A percentile compares a stretch with the other conserved stretches of the same genome.
phyloP scores from a whole-genome alignment of 208 protist genomes.

The Acanthamoeba royreba region DNA sequence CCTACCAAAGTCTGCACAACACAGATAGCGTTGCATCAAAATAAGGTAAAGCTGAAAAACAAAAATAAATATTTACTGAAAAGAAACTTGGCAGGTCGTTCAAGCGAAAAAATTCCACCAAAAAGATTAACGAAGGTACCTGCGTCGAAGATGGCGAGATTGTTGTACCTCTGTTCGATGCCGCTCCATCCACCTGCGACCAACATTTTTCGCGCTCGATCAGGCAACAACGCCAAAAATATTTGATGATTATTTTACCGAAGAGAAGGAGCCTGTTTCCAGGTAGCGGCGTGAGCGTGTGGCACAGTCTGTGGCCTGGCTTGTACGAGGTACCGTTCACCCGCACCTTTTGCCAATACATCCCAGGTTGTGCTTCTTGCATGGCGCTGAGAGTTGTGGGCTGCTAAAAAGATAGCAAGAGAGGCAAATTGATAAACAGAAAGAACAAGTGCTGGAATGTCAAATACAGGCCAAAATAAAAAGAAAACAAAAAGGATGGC shows the following conservation, averaged over 20 bases:
- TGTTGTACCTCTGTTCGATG: background rate
- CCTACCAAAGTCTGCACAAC: background rate
- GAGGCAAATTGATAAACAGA: too few species aligned
- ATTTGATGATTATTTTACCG: too few species aligned
- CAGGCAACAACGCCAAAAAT: too few species aligned
- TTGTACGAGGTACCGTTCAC: background rate
- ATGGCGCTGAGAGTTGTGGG: too few species aligned
- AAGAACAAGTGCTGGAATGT: too few species aligned
- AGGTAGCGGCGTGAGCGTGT: background rate
- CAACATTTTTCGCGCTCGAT: background rate
- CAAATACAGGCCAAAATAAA: too few species aligned
- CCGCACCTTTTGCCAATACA: background rate
- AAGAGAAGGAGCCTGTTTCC: background rate
- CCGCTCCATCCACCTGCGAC: background rate
- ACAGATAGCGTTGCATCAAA: background rate
- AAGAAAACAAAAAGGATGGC: too few species aligned
- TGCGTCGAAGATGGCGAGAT: background rate
- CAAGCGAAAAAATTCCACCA: too few species aligned
- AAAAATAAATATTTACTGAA: background rate
- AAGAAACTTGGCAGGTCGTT: too few species aligned
- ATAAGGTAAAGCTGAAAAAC: background rate
- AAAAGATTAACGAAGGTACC: background rate
- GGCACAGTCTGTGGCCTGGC: background rate
- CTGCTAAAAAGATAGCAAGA: too few species aligned
- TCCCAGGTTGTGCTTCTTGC: too few species aligned